A percentile compares a stretch with the other conserved stretches of the same genome.
These are phyloP conservation scores for Hyphodiscus hymeniophilus DNA, from an alignment of 495 filamentous ascomycete genomes.

Conservation along the genomic window DNA sequence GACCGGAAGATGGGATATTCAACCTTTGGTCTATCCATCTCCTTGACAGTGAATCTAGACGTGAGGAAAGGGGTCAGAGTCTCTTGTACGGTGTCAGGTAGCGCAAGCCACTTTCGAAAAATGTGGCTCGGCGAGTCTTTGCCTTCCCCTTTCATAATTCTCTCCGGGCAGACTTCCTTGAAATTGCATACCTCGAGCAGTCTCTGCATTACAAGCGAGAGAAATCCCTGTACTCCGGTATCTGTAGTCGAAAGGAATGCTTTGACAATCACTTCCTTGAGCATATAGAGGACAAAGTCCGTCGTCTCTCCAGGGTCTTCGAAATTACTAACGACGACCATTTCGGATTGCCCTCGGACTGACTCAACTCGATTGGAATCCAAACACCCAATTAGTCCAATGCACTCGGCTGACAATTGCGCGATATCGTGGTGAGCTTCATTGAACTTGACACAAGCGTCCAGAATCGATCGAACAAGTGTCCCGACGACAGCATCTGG, in stretches of 20 bases:
- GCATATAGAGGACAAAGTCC: constrained; percentile 75
- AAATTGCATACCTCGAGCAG: constrained; percentile 70
- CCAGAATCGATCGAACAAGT: constrained; percentile 68
- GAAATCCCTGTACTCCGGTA: constrained; percentile 76
- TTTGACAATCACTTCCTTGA: constrained; percentile 82
- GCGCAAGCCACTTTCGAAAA: constrained; percentile 62
- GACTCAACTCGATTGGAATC: constrained; percentile 86
- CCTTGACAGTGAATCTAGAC: constrained; percentile 68
- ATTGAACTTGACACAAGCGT: constrained; percentile 73
- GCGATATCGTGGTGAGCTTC: constrained; percentile 56
- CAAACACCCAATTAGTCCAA: constrained; percentile 83
- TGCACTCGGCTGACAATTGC: constrained; percentile 63
- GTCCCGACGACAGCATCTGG: constrained; percentile 65
- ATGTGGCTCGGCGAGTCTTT: not conserved
- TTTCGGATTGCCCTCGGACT: constrained; percentile 63
- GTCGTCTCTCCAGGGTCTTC: constrained; percentile 67
- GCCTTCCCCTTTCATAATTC: constrained; percentile 3
- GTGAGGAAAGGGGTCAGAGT: constrained; percentile 77
- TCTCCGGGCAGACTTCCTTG: constrained; percentile 43
- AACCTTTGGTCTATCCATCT: constrained; percentile 42
- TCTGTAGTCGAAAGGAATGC: constrained; percentile 85
- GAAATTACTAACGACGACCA: constrained; percentile 83
- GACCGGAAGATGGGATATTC: constrained; percentile 71
- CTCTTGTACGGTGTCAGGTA: constrained; percentile 67
- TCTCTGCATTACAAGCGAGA: constrained; percentile 91